Base-by-base conservation (phyloP, 208 protist genomes). In the Leishmania aethiopica region DNA sequence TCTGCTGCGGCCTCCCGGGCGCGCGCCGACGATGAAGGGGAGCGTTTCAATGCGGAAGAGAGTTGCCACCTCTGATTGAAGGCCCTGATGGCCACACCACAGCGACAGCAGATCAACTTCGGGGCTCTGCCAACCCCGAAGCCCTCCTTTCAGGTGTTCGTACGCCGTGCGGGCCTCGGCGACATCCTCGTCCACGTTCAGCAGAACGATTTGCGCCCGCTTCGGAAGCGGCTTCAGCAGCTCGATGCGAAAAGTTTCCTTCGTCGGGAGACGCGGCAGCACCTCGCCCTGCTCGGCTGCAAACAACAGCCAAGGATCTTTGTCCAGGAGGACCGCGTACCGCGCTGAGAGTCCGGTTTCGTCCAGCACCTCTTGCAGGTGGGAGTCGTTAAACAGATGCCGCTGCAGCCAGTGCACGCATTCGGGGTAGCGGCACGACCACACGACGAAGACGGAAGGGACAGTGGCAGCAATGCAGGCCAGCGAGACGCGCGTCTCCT, bases 181-280 rank as follows among this genome's bases (percentile, higher is more conserved):
- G 7, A 84, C 76, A 74, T 96, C 91, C 55, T 81, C 47, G 79
- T 98, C 95, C 53, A 96, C 81, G 89, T 92, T 96, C 79, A 98
- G 83, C 60, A 98, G 83, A 55, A 98, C 90, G 84, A 98, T 94
- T 60, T 96, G 90, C 19, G 86, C 89, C n/a, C 93, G 88, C 82
- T 95, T 98, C 25, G 71, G 71, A 17, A 82, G 76, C 51, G 77
- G 75, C 2, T 84, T 86, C 25, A 91, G 57, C 19, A 91, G 67
- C 49, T 79, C 59, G 7, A 92, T 77, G 59, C 66, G 85, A 42
- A 85, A 85, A 2, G 25, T 75, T 49, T 84, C 78, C 15, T 84
- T 80, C 67, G 80, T 51, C 22, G 40, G 55, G 53, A 69, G 84
- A 32, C 69, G 83, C 13, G 80, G 70, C 19, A 86, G 88, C 5